Evolutionary conservation across 768 basidiomycete genomes (phyloP), one percentile per base, ranked within the genome.

Genomic region (Infundibulicybe gibba): DNA sequence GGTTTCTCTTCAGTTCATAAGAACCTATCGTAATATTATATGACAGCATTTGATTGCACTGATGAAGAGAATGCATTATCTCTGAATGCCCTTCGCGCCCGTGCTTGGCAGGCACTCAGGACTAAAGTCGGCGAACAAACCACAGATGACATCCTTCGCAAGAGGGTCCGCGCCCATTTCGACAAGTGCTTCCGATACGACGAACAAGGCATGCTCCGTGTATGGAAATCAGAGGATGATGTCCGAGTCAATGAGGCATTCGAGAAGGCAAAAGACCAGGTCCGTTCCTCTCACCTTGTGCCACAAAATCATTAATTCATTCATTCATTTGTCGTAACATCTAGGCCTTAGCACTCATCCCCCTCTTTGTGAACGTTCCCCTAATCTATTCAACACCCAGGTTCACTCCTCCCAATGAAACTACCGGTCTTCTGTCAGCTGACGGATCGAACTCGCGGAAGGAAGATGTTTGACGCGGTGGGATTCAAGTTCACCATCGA

Each of bases 151-250:
- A 83, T 82, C 2, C 80, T 98, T 55, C 76, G 97, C 10, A 79
- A 81, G 52, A 95, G 90, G 66, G 72, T 99, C 25, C 83, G 95
- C 40, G 70, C 71, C 15, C 81, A 85, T 57, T 99, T 99, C 55
- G 97, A 99, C 62, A 95, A 99, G 58, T 78, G 83, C 32, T 99
- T 99, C 78, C 79, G 97, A 37, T 99, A 99, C 61, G 95, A 98
- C 53, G 90, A 90, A 40, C 67, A 80, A 1, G 94, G 95, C 33
- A 87, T 97, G 1, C 97, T 97, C 3, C 75, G 90, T n/a, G 94
- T 99, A 2, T 99, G 97, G 97, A 88, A 87, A 60, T 95, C 95
- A 0, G 90, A 89, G 9, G 97, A 99, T 59, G 97, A 99, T 61
- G 95, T 98, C n/a, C n/a, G n/a, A n/a, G n/a, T n/a, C 49, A 94